Evolutionary conservation across 139 green algal genomes (phyloP), one percentile per base, ranked within the genome.

Genomic region (Gonium pectorale): DNA sequence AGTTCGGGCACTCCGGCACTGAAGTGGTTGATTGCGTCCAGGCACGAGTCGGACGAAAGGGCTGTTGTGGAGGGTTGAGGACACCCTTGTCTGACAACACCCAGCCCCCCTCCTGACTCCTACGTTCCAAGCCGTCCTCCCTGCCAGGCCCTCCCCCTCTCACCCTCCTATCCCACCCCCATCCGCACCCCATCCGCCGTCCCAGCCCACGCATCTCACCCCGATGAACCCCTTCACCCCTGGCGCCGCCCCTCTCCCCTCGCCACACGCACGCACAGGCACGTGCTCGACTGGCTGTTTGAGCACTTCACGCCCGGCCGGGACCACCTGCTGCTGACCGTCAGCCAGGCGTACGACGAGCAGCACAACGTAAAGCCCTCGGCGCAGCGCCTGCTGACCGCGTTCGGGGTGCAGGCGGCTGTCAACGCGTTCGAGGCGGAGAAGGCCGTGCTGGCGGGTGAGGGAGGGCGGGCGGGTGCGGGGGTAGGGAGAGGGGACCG

Each of bases 351-450:
- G 0, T 85, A 68, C 49, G 79, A 85, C 64, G 64, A 59, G 0
- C 54, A 68, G 37, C 26, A 67, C 63, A 54, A 67, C 64, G 24
- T 77, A 46, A 67, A 60, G 29, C 79, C 63, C 27, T 17, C 83
- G 2, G 56, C 87, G 19, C 66, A 72, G 27, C 79, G 79, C 11
- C 85, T 91, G 82, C 79, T 91, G 51, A 89, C 78, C 51, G 85
- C 86, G 49, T 91, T 89, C 79, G 86, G 44, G 0, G 87, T 89
- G 64, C 87, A 91, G 71, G 83, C 87, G 26, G 44, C 37, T 0
- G 79, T 87, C 52, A 87, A 88, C 75, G 51, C 75, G 8, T 87
- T 87, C 44, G 67, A 79, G 70, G 78, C 79, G 0, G 79, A 86
- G n/a, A 79, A 87, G 79, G 35, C 78, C 7, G 37, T 89, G 43